These are phyloP conservation scores for Ustilago loliicola DNA, from an alignment of 1,284 basidiomycete genomes.

Conservation along the genomic window DNA sequence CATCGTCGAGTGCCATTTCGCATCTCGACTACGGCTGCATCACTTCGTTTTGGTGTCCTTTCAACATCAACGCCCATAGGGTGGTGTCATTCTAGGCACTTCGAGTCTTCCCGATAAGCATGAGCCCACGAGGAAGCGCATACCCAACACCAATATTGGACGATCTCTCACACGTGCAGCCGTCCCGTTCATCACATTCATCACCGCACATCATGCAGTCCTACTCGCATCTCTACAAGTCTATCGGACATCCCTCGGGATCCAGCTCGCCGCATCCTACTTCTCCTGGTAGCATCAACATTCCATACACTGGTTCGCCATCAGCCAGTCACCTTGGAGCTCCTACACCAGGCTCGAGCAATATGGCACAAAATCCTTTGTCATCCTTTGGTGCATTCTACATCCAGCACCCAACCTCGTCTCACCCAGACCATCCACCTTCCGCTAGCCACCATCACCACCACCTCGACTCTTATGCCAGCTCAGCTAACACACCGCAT, in stretches of 20 bases:
- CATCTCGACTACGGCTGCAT: background rate
- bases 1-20: slow-evolving; percentile 4
- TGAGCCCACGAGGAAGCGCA: slow-evolving; percentile 6
- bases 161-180: background rate
- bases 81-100: background rate
- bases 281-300: slow-evolving; percentile 49
- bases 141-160: slow-evolving; percentile 3
- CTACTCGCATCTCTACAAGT: slow-evolving; percentile 52
- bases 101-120: background rate
- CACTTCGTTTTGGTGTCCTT: background rate
- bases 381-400: slow-evolving; percentile 55
- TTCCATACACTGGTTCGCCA: slow-evolving; percentile 45
- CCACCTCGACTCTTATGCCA: slow-evolving; percentile 46
- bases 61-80: background rate
- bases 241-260: slow-evolving; percentile 27
- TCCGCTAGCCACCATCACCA: slow-evolving; percentile 19
- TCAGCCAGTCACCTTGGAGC: slow-evolving; percentile 33
- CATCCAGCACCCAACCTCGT: slow-evolving; percentile 42
- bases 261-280: slow-evolving; percentile 40
- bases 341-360: slow-evolving; percentile 22
- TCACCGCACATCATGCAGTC: slow-evolving; percentile 33
- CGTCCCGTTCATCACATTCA: background rate
- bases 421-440: slow-evolving; percentile 16
- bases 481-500: slow-evolving; percentile 45
- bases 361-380: slow-evolving; percentile 27